Conservation (phyloP, 306 rosid species). For the Notholithocarpus densiflorus region DNA sequence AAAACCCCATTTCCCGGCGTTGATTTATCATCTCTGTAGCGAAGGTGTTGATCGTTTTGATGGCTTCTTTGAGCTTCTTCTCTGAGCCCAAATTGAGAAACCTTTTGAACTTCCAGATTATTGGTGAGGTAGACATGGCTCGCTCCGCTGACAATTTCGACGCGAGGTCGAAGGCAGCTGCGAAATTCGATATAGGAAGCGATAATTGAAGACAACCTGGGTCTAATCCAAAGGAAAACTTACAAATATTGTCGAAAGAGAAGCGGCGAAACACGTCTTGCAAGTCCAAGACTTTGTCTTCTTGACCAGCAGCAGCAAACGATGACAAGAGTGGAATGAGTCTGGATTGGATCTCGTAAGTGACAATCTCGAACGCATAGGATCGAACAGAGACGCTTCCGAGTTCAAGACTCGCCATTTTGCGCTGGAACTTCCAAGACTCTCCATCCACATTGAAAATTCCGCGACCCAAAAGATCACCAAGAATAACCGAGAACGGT, state of each 20-base stretch:
- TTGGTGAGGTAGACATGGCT: conserved; percentile 54
- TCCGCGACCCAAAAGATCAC: conserved; percentile 79
- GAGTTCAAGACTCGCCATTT: conserved; percentile 73
- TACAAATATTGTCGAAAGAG: conserved; percentile 72
- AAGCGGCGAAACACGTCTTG: conserved; percentile 73
- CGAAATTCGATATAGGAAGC: conserved; percentile 46
- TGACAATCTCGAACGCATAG: conserved; percentile 50
- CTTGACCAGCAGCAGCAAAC: background rate
- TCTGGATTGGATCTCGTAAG: conserved; percentile 40
- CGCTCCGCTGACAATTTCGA: conserved; percentile 66
- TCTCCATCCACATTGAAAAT: conserved; percentile 86
- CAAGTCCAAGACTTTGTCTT: conserved; percentile 35
- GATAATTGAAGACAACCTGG: conserved; percentile 57
- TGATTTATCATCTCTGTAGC: conserved; percentile 42
- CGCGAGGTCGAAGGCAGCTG: conserved; percentile 53
- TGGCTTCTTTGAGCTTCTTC: conserved; percentile 47
- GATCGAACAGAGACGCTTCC: conserved; percentile 64
- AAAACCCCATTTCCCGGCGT: conserved; percentile 32
- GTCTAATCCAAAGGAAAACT: conserved; percentile 78
- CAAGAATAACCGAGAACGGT: conserved; percentile 65
- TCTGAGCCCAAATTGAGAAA: conserved; percentile 58
- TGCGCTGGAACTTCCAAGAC: conserved; percentile 69
- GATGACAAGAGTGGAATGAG: conserved; percentile 41
- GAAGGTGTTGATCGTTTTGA: conserved; percentile 34
- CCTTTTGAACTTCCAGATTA: conserved; percentile 61